Evolutionary conservation across 2,329 filamentous ascomycete genomes (phyloP).

Genomic region (Blastomyces emzantsi): DNA sequence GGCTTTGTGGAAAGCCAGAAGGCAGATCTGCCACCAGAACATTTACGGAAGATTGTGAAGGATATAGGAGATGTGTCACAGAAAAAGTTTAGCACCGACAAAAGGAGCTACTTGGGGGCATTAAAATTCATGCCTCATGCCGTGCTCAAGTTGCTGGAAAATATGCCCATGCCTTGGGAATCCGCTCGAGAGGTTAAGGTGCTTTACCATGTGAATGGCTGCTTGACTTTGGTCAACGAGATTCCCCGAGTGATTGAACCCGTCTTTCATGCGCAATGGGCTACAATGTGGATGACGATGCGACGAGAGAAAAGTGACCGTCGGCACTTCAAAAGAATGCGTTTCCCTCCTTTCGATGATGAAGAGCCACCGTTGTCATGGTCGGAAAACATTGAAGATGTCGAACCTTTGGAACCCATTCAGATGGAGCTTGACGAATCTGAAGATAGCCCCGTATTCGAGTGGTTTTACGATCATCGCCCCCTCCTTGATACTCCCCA

Average conservation of each 20-base stretch:
- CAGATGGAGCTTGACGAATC: constrained; percentile 96
- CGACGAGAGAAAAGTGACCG: constrained; percentile 94
- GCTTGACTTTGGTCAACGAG: constrained; percentile 93
- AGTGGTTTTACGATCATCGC: constrained; percentile 96
- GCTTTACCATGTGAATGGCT: constrained; percentile 96
- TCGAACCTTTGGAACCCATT: constrained; percentile 93
- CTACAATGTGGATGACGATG: constrained; percentile 99
- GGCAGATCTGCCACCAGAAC: constrained; percentile 96
- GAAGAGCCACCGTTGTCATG: constrained; percentile 96
- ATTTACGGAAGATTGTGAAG: constrained; percentile 94
- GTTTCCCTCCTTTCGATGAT: constrained; percentile 96
- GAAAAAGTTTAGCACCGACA: constrained; percentile 98
- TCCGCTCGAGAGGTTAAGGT: constrained; percentile 94
- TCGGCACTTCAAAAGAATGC: constrained; percentile 95
- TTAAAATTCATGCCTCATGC: constrained; percentile 99
- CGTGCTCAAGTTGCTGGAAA: constrained; percentile 91
- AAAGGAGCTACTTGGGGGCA: constrained; percentile 92
- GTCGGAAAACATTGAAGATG: constrained; percentile 98
- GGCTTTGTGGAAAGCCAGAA: constrained; percentile 98
- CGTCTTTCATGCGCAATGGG: constrained; percentile 97
- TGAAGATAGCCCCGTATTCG: constrained; percentile 81
- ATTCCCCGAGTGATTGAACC: constrained; percentile 94
- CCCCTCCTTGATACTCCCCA: constrained; percentile 85
- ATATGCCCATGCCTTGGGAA: constrained; percentile 99
- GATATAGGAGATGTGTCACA: constrained; percentile 99